Evolutionary conservation across 371 early-diverging fungal species (phyloP), one percentile per base, ranked within the genome.

Genomic region (Nematocida homosporus): DNA sequence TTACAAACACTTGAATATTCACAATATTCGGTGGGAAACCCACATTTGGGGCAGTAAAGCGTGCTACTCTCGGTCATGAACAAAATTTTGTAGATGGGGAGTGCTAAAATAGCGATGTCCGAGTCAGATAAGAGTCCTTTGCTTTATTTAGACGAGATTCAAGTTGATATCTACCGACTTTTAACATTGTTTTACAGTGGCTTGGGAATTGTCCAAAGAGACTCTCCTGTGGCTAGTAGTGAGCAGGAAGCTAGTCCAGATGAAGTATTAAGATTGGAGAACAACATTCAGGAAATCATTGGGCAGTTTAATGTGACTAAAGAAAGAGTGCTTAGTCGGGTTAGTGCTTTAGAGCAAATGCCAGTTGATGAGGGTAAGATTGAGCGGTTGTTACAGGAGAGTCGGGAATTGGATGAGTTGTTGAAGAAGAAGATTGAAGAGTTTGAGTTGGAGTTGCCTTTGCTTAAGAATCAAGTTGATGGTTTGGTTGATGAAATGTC

Each of bases 11-110:
- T 8, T 13, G 75, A 72, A 48, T 72, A 72, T 35, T 61, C 63
- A 56, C 75, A 72, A 51, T 72, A 72, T 42, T 72, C 75, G 13
- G 75, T 77, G 0, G 75, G 75, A 32, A 72, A 72, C 40, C 61
- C 59, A 38, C 75, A 72, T 50, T 72, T 68, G 13, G 35, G 37
- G 69, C 75, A 72, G 75, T 72, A 72, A 20, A 72, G 29, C 20
- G 32, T 13, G 27, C 16, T 40, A 29, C 60, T 32, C n/a, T 42
- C 25, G 13, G 30, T 32, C 4, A 32, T 34, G 30, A 51, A 40
- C 48, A 63, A 64, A 29, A 57, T 42, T 32, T 63, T 52, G 18
- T 25, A 29, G 37, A 13, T 27, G 29, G 56, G 48, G n/a, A 35
- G 20, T 38, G 37, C 34, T 18, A n/a, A n/a, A n/a, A n/a, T n/a